These are phyloP conservation scores for Yamadazyma ubonensis DNA, from an alignment of 805 yeast genomes.

Conservation along the genomic window DNA sequence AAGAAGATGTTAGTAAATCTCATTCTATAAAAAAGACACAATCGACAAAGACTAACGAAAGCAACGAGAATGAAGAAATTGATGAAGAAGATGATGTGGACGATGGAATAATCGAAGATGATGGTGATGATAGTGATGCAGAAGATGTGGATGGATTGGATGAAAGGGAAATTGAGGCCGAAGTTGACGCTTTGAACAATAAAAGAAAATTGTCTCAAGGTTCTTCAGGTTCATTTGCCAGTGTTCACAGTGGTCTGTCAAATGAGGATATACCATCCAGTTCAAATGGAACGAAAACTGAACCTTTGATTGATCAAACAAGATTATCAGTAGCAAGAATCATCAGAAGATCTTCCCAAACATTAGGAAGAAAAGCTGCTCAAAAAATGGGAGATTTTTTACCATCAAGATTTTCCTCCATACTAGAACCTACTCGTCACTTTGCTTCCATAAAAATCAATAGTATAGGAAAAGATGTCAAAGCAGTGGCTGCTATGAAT, in stretches of 20 bases:
- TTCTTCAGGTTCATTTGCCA: constrained; percentile 34
- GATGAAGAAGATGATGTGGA: constrained; percentile 19
- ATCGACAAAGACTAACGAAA: constrained; percentile 13
- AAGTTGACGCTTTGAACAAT: constrained; percentile 23
- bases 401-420: constrained; percentile 76
- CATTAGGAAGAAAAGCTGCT: constrained; percentile 76
- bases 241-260: constrained; percentile 29
- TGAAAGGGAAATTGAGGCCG: constrained; percentile 23
- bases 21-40: constrained; percentile 14
- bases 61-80: constrained; percentile 18
- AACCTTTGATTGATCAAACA: constrained; percentile 70
- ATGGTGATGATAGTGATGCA: constrained; percentile 27
- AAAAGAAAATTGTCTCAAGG: constrained; percentile 41
- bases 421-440: constrained; percentile 86
- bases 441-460: constrained; percentile 81
- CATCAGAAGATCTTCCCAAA: constrained; percentile 75
- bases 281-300: constrained; percentile 29
- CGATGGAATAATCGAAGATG: constrained; percentile 30
- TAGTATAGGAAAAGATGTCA: constrained; percentile 38
- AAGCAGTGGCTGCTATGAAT: constrained; percentile 47
- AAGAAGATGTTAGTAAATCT: constrained; percentile 11
- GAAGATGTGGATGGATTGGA: constrained; percentile 24
- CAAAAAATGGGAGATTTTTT: constrained; percentile 86
- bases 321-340: constrained; percentile 72
- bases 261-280: constrained; percentile 23